These are phyloP conservation scores for Fistulinella prunicolor DNA, from an alignment of 768 basidiomycete genomes.

Conservation along the genomic window DNA sequence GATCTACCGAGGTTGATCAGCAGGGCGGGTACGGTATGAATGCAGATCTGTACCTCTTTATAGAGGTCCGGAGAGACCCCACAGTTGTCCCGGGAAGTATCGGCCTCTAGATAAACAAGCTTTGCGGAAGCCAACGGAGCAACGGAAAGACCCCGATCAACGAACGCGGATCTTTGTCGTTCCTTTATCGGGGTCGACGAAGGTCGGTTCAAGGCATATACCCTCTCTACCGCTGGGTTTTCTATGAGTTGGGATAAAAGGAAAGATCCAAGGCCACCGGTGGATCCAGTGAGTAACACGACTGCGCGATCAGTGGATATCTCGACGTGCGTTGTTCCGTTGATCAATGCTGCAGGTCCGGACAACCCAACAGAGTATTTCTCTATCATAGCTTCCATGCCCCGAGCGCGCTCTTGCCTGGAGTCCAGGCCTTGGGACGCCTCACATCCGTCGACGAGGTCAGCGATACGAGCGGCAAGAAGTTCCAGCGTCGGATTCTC, in stretches of 20 bases:
- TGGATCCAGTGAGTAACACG: conserved; percentile 38
- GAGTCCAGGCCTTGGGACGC: background rate
- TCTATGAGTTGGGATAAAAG: conserved; percentile 32
- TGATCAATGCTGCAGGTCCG: conserved; percentile 5
- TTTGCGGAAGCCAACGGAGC: conserved; percentile 29
- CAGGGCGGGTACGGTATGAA: no score
- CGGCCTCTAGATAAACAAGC: conserved; percentile 40
- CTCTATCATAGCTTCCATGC: conserved; percentile 36
- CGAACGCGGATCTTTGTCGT: conserved; percentile 34
- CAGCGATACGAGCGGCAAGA: conserved; percentile 4
- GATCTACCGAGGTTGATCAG: conserved; percentile 6
- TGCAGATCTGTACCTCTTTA: conserved; percentile 24
- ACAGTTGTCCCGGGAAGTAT: conserved; percentile 27
- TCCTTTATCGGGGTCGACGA: conserved; percentile 10
- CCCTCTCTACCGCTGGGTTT: conserved; percentile 19
- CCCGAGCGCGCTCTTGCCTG: conserved; percentile 1
- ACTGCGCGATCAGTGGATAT: background rate
- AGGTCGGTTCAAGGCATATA: conserved; percentile 36
- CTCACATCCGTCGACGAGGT: conserved; percentile 1
- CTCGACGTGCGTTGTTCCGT: no score
- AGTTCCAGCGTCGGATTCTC: conserved; percentile 36
- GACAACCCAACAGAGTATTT: conserved; percentile 33
- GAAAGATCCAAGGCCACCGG: conserved; percentile 42
- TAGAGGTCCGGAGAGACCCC: conserved; percentile 29
- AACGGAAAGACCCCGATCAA: conserved; percentile 34